Evolutionary conservation across 2,329 filamentous ascomycete species (phyloP), one percentile per base, ranked within the genome.

Genomic region (Stachybotrys chartarum): DNA sequence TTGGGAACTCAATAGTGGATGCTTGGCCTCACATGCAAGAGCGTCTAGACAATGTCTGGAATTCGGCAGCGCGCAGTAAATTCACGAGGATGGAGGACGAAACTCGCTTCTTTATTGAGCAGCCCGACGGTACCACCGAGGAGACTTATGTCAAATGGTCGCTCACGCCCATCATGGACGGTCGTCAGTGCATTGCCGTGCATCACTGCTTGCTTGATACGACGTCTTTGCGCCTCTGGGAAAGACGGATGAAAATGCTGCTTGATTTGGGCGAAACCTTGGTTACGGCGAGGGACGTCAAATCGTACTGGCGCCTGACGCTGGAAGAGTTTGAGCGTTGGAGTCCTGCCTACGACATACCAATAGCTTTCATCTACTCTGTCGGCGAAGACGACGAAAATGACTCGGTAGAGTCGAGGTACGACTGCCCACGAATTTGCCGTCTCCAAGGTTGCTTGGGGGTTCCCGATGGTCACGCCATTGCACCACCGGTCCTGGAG

Each of bases 1-100:
- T 89, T 68, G 86, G 86, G 2, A 79, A 80, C 62, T 77, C 76
- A 30, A 70, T 87, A 57, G 74, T 75, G 30, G 76, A 83, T 45
- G 79, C 81, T 5, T 89, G 85, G 85, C 72, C 75, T 5, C 84
- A 87, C 58, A 67, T 79, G 17, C 72, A 71, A 57, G 64, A 70
- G 30, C 68, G 68, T 6, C 73, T 79, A 71, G 57, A 65, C 32
- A 32, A 65, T 64, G 55, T 70, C 65, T 54, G 61, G 54, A 51
- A 47, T 32, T 30, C 58, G 10, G 59, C 53, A 6, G 63, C 57
- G 58, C 65, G 16, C 56, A 65, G 54, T 68, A 69, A 56, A 62
- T 71, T 54, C 61, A 63, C 68, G 3, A 69, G 67, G 35, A 62
- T 70, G 31, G 73, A 78, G 56, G 71, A 77, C 44, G 75, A 79